These are phyloP conservation scores for Acanthamoeba castellanii DNA, from an alignment of 208 protist genomes.

Conservation along the genomic window DNA sequence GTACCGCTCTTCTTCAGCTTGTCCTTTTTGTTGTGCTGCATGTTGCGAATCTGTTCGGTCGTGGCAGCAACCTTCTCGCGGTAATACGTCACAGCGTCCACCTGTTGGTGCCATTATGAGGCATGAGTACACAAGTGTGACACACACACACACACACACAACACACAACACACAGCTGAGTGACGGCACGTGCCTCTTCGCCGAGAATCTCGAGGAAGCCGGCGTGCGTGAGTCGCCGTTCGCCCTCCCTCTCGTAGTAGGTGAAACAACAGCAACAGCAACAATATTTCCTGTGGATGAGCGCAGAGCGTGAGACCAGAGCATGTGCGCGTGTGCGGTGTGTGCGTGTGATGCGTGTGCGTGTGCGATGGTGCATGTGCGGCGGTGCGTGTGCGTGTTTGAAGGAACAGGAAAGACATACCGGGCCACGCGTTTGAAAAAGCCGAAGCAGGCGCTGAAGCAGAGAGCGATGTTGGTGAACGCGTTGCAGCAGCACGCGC, in stretches of 20 bases:
- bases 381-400: not conserved
- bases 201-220: not conserved
- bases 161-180: not conserved
- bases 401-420: not conserved
- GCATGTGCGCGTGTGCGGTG: not conserved
- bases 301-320: not conserved
- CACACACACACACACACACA: too few species aligned
- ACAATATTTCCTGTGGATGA: not conserved
- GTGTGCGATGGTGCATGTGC: not conserved
- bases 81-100: slow-evolving; percentile 36
- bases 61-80: not conserved
- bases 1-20: slow-evolving; percentile 45
- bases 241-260: slow-evolving; percentile 16
- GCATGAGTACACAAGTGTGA: not conserved
- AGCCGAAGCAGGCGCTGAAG: slow-evolving; percentile 37
- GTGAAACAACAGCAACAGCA: slow-evolving; percentile 52
- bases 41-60: not conserved
- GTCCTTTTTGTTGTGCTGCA: slow-evolving; percentile 6
- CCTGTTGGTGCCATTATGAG: not conserved
- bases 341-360: not conserved
- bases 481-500: slow-evolving; percentile 20
- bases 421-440: not conserved
- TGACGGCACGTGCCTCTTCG: not conserved
- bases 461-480: slow-evolving; percentile 5
- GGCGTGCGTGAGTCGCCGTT: not conserved